Evolutionary conservation across 495 filamentous ascomycete genomes (phyloP).

Genomic region (Clavariopsis aquatica): DNA sequence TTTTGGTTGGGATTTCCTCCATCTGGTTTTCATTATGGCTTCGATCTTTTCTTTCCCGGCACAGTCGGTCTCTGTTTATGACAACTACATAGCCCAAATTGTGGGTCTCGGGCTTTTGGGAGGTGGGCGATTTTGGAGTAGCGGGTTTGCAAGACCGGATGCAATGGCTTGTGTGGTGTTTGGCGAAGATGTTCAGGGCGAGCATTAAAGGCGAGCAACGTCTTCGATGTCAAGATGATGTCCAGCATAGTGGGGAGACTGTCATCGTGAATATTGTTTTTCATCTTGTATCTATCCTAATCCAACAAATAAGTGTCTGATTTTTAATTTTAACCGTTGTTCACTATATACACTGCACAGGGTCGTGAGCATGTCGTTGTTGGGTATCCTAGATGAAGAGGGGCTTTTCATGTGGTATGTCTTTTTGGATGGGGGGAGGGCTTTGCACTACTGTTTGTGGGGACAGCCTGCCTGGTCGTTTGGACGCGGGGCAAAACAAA

Average conservation of each 20-base stretch:
- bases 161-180: background rate
- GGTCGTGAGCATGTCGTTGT: background rate
- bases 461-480: too few relatives aligned
- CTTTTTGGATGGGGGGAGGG: too few relatives aligned
- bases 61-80: background rate
- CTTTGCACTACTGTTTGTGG: too few relatives aligned
- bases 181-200: background rate
- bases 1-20: background rate
- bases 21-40: background rate
- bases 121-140: background rate
- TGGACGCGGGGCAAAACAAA: background rate
- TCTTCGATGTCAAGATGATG: background rate
- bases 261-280: too few relatives aligned
- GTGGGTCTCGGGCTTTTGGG: background rate
- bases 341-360: background rate
- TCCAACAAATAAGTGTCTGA: constrained; percentile 13
- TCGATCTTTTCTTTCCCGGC: background rate
- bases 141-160: background rate
- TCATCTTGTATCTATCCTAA: too few relatives aligned
- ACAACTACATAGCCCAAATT: background rate
- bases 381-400: too few relatives aligned
- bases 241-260: background rate
- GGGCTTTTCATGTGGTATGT: too few relatives aligned
- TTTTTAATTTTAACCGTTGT: background rate
- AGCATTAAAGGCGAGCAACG: background rate